Evolutionary conservation across 2,329 filamentous ascomycete species (phyloP).

Genomic region (Arthrobotrys pseudoclavata): DNA sequence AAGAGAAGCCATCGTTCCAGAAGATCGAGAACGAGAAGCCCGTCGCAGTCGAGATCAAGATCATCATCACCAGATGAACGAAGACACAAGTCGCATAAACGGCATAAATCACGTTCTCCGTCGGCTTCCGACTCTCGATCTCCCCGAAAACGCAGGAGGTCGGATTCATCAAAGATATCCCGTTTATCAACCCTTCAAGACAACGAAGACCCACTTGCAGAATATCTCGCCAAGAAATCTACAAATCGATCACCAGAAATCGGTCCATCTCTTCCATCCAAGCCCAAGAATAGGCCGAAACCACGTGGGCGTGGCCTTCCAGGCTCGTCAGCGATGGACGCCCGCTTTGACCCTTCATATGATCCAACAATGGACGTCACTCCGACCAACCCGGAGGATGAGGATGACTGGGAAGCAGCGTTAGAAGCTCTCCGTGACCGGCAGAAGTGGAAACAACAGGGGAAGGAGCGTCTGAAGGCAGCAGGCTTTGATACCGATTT

Average conservation of each 20-base stretch:
- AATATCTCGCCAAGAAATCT: slow-evolving; percentile 26
- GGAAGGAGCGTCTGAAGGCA: slow-evolving; percentile 79
- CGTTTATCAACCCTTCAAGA: slow-evolving; percentile 9
- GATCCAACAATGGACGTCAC: slow-evolving; percentile 72
- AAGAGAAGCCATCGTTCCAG: slow-evolving; percentile 52
- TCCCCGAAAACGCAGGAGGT: slow-evolving; percentile 30
- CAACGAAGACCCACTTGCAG: slow-evolving; percentile 46
- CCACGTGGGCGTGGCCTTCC: slow-evolving; percentile 63
- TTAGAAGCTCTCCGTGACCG: slow-evolving; percentile 83
- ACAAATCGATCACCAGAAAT: slow-evolving; percentile 74
- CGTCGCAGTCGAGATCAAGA: slow-evolving; percentile 25
- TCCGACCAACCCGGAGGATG: slow-evolving; percentile 68
- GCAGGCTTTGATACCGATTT: slow-evolving; percentile 84
- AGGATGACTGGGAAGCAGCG: slow-evolving; percentile 82
- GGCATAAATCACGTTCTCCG: slow-evolving; percentile 11
- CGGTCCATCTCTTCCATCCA: slow-evolving; percentile 76
- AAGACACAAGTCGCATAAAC: slow-evolving; percentile 35
- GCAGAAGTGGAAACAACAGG: slow-evolving; percentile 81
- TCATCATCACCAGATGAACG: slow-evolving; percentile 56
- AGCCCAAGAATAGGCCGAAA: slow-evolving; percentile 8
- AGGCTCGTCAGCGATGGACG: slow-evolving; percentile 78
- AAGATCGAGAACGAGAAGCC: slow-evolving; percentile 38
- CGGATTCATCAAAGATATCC: slow-evolving; percentile 27
- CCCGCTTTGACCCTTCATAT: slow-evolving; percentile 79
- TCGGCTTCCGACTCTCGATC: slow-evolving; percentile 27